These are phyloP conservation scores for Aspergillus bertholletiae DNA, from an alignment of 495 filamentous ascomycete genomes.

Conservation along the genomic window DNA sequence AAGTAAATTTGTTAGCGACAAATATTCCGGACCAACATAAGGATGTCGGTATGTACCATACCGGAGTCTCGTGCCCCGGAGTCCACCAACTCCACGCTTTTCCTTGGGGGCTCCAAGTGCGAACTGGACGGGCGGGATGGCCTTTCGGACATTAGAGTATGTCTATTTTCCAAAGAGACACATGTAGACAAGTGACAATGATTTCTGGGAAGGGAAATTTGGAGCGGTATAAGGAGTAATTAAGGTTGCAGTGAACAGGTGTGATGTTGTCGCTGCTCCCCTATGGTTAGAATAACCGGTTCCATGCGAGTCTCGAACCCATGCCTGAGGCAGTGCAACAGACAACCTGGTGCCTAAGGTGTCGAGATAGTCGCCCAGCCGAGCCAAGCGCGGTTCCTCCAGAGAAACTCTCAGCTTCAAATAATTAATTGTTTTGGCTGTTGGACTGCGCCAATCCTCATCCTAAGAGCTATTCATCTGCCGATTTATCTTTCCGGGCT, in stretches of 20 bases:
- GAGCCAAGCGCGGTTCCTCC: constrained; percentile 17
- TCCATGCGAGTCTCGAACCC: constrained; percentile 37
- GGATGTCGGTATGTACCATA: constrained; percentile 33
- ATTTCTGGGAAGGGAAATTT: background rate
- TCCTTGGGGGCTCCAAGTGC: constrained; percentile 62
- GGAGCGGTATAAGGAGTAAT: constrained; percentile 11
- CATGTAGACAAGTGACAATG: constrained; percentile 14
- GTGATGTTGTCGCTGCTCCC: constrained; percentile 18
- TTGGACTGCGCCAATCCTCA: background rate
- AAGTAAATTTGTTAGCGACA: constrained; percentile 5
- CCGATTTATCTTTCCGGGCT: constrained; percentile 1
- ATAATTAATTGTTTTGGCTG: constrained; percentile 3
- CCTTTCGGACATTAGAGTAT: constrained; percentile 38
- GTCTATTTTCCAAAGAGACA: constrained; percentile 17
- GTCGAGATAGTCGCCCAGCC: constrained; percentile 13
- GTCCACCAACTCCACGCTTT: constrained; percentile 64
- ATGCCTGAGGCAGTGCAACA: constrained; percentile 28
- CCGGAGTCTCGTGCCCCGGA: constrained; percentile 80
- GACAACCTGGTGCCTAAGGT: constrained; percentile 8
- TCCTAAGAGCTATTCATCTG: background rate
- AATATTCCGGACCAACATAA: background rate
- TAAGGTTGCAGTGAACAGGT: constrained; percentile 1
- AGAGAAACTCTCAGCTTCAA: constrained; percentile 5
- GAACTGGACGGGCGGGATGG: constrained; percentile 33
- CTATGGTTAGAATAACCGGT: constrained; percentile 20